Conservation (phyloP, 2,329 filamentous ascomycete species). For the Arthrobotrys sphaeroides region DNA sequence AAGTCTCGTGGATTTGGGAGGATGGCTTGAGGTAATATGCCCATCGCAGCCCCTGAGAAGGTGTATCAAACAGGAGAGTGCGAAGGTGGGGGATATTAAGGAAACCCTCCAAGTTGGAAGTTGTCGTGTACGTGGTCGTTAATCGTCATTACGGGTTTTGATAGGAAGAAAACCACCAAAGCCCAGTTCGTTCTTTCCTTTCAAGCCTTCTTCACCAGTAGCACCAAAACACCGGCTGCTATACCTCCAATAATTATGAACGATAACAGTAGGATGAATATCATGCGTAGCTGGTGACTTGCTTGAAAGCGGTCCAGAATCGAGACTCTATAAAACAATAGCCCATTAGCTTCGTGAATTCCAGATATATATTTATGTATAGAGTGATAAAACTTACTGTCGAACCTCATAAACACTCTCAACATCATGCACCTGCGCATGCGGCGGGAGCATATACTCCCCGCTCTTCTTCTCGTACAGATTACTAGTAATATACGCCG, state of each 20-base stretch:
- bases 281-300: constrained; percentile 30
- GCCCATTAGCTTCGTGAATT: background rate
- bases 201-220: constrained; percentile 43
- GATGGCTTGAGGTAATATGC: background rate
- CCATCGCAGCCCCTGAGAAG: background rate
- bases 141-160: background rate
- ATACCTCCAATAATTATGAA: constrained; percentile 48
- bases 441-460: constrained; percentile 34
- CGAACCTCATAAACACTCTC: constrained; percentile 45
- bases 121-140: background rate
- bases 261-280: constrained; percentile 34
- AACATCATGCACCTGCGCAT: constrained; percentile 31
- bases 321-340: constrained; percentile 2
- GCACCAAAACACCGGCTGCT: constrained; percentile 33
- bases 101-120: background rate
- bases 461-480: constrained; percentile 24
- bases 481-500: constrained; percentile 18
- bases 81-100: background rate
- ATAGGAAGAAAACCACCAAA: background rate
- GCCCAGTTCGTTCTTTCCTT: background rate
- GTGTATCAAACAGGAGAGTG: background rate
- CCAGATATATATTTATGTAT: background rate
- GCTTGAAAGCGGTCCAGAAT: constrained; percentile 29
- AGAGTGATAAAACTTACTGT: constrained; percentile 13
- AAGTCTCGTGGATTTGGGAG: background rate